Evolutionary conservation across 2,329 filamentous ascomycete species (phyloP).

Genomic region (Epichloe coenophiala): DNA sequence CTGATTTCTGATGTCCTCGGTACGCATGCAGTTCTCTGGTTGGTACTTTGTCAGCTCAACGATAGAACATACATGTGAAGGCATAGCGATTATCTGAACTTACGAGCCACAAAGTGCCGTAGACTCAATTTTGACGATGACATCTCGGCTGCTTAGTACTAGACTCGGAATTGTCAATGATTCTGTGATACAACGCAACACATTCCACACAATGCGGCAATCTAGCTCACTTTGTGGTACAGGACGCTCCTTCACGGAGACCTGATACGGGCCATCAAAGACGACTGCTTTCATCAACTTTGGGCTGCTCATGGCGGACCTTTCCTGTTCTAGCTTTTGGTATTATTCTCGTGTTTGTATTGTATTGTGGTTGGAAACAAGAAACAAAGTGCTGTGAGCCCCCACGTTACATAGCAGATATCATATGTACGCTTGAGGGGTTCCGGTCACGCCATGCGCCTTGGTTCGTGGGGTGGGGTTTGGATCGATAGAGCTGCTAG

Average conservation of each 20-base stretch:
- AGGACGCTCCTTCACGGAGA: conserved; percentile 67
- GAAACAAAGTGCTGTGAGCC: neutral
- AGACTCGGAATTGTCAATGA: neutral
- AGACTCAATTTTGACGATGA: conserved; percentile 71
- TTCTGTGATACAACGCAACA: neutral
- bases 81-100: conserved; percentile 17
- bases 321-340: neutral
- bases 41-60: neutral
- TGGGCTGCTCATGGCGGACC: conserved; percentile 19
- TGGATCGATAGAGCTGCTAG: neutral
- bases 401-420: neutral
- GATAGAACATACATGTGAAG: neutral
- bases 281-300: conserved; percentile 76
- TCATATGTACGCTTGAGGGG: neutral
- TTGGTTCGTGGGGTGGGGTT: conserved; percentile 7
- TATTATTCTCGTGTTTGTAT: neutral
- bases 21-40: conserved; percentile 71
- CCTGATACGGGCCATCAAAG: conserved; percentile 64
- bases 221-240: conserved; percentile 44
- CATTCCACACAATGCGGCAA: neutral
- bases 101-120: conserved; percentile 83
- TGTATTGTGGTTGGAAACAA: neutral
- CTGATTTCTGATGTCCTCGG: conserved; percentile 63
- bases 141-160: conserved; percentile 58
- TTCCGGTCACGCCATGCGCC: neutral